Evolutionary conservation across 2,329 filamentous ascomycete species (phyloP), one percentile per base, ranked within the genome.

Genomic region (Trichoderma sp.): DNA sequence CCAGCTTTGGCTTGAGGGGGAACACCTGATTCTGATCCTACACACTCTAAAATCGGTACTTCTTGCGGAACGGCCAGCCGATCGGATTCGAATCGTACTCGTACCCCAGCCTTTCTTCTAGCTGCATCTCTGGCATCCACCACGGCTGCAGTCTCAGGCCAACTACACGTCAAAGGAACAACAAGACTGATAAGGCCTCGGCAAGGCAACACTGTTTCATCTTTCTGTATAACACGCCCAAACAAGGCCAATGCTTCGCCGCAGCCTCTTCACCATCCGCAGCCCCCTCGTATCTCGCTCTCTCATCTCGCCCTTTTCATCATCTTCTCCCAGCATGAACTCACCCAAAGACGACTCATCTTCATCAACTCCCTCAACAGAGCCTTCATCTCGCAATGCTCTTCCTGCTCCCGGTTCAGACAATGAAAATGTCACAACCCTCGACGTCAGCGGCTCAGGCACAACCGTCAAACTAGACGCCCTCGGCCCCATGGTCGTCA

Each of bases 401-500:
- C 77, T 80, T 11, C 78, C 80, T 21, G 77, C 76, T 11, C 78
- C 79, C 3, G 74, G 64, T 30, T 26, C 57, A 18, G 32, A 32
- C 11, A 61, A 66, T 67, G 69, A 24, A 39, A 36, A 56, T 57
- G 47, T 74, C 58, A 72, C 76, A 30, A 78, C 75, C n/a, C 78
- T 82, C 32, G 80, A 82, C 74, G 77, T 82, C 73, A 78, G 78
- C 62, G 76, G 77, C 57, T 76, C 72, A 36, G 77, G 74, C 24
- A 72, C 79, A 11, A 79, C 80, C 21, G 84, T 92, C 57, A 88
- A 86, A 64, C 86, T 94, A 9, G 91, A 93, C 77, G 86, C 89
- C 73, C 83, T 94, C 28, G 92, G 92, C 0, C 92, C 92, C 2
- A 84, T 94, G 76, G 91, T 95, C 1, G 89, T 94, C 70, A 92